phyloP scores from a whole-genome alignment of 2,329 filamentous ascomycete species.

The Colletotrichum abscissum region DNA sequence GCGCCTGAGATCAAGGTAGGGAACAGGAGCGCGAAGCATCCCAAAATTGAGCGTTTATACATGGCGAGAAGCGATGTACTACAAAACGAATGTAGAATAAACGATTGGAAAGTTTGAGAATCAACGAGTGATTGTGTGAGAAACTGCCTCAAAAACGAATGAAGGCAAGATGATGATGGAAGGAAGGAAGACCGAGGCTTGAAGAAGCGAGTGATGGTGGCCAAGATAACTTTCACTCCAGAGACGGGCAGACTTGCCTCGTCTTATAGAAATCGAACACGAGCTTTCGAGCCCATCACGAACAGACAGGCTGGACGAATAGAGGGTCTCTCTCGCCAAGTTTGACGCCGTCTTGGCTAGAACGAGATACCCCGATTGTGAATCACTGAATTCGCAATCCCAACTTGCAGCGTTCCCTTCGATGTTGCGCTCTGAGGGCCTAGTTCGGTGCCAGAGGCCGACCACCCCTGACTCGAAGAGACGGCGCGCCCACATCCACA shows the following conservation, averaged over 20 bases:
- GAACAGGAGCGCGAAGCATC: constrained; percentile 31
- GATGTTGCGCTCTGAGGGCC: constrained; percentile 9
- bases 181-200: constrained; percentile 19
- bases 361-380: not conserved
- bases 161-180: constrained; percentile 12
- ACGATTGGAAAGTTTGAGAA: not conserved
- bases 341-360: not conserved
- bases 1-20: constrained; percentile 24
- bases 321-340: constrained; percentile 3
- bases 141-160: constrained; percentile 14
- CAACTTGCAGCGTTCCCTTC: constrained; percentile 10
- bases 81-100: constrained; percentile 22
- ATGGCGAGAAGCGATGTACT: constrained; percentile 11
- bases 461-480: constrained; percentile 17
- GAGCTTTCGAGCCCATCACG: not conserved
- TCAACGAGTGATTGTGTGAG: not conserved
- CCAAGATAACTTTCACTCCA: not conserved
- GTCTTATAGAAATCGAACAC: constrained; percentile 21
- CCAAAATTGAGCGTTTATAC: constrained; percentile 30
- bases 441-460: constrained; percentile 9
- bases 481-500: constrained; percentile 3
- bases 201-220: constrained; percentile 27
- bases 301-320: not conserved
- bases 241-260: not conserved
- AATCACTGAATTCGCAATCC: constrained; percentile 3